Evolutionary conservation across 345 rosid species (phyloP).

Genomic region (Isatis tinctoria): DNA sequence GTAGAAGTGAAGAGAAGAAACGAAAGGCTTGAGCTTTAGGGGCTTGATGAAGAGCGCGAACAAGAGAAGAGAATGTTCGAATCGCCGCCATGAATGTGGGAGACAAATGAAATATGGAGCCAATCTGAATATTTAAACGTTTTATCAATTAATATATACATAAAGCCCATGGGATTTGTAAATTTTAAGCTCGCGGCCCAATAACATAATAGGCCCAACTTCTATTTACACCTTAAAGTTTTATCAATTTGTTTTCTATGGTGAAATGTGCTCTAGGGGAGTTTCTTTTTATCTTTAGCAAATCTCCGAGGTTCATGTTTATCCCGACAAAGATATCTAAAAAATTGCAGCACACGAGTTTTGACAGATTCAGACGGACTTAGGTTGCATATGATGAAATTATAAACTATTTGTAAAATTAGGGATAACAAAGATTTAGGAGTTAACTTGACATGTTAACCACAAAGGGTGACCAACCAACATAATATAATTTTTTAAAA

Average conservation of each 20-base stretch:
- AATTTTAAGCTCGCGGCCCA: background rate
- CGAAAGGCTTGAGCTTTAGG: slow-evolving; percentile 11
- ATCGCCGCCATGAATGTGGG: slow-evolving; percentile 37
- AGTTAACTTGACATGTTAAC: slow-evolving; percentile 8
- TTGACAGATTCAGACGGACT: background rate
- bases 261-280: too few species aligned
- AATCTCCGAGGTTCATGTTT: background rate
- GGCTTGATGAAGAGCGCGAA: slow-evolving; percentile 14
- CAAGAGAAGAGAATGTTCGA: slow-evolving; percentile 29
- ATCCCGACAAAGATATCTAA: slow-evolving; percentile 2
- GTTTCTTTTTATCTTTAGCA: background rate
- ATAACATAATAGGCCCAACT: background rate
- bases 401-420: background rate
- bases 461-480: slow-evolving; percentile 19
- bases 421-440: background rate
- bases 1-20: slow-evolving; percentile 23
- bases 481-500: background rate
- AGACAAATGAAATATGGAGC: background rate
- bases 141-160: background rate
- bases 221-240: too few species aligned
- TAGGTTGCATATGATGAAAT: background rate
- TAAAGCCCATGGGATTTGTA: background rate
- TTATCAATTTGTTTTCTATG: too few species aligned
- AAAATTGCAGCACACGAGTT: background rate
- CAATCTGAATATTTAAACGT: background rate